phyloP scores from a whole-genome alignment of 768 basidiomycete species.

The Tulasnella calospora region DNA sequence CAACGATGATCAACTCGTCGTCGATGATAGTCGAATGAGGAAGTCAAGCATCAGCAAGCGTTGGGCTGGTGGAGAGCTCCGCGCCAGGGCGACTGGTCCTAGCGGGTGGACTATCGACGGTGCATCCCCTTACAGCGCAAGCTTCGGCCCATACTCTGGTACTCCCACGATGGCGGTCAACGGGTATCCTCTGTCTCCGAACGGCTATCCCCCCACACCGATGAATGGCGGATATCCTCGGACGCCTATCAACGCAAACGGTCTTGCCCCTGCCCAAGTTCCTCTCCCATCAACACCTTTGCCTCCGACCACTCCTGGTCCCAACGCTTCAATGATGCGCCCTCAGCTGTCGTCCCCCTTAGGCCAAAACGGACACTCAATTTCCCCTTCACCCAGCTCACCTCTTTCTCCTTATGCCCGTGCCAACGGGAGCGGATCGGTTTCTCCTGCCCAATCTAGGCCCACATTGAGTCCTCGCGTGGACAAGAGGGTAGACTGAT shows the following conservation, averaged over 20 bases:
- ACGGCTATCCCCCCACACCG: slow-evolving; percentile 14
- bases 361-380: not conserved
- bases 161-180: slow-evolving; percentile 7
- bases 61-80: slow-evolving; percentile 63
- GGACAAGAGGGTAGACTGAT: not conserved
- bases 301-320: not conserved
- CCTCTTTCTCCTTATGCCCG: not conserved
- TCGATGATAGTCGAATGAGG: slow-evolving; percentile 58
- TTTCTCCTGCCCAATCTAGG: not conserved
- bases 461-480: not conserved
- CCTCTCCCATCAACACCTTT: slow-evolving; percentile 10
- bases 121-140: not conserved
- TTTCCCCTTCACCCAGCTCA: not conserved
- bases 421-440: not conserved
- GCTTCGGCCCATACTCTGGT: not conserved
- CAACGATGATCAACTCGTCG: slow-evolving; percentile 50
- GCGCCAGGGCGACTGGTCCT: slow-evolving; percentile 45
- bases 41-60: slow-evolving; percentile 44
- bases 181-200: slow-evolving; percentile 6
- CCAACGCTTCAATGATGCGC: not conserved
- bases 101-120: slow-evolving; percentile 23
- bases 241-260: not conserved
- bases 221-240: not conserved
- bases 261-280: slow-evolving; percentile 15
- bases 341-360: not conserved